Base-by-base conservation (phyloP, 768 basidiomycete species). In the Amanita rubescens region DNA sequence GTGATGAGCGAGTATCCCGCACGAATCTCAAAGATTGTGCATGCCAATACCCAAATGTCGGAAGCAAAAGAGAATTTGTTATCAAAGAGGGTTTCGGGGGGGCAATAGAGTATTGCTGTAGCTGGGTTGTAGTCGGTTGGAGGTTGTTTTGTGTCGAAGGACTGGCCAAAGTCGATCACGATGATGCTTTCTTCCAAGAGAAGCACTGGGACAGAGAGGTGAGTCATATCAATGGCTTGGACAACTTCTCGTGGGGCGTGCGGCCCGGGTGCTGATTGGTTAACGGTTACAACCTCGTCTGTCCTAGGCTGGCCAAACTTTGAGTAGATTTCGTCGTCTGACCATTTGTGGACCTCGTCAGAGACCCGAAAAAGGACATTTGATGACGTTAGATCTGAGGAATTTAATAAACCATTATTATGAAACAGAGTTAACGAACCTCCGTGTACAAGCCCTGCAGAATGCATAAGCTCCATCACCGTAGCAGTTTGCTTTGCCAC, bases 371-470 rank as follows among this genome's bases (percentile, higher is more conserved):
- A 46, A 46, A 46, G 44, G 44, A 46, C 25, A 25, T 46, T 46
- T 24, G n/a, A 17, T n/a, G 20, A 12, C n/a, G 44, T 46, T 27
- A 46, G 25, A 46, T 46, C 44, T 30, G 44, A 46, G 44, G 25
- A 46, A 30, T 30, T 30, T 30, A 30, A 30, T 8, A 30, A 30
- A 30, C 5, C 27, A 30, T 30, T 30, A 8, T 25, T 24, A 10
- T 30, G 44, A 25, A 30, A 11, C 14, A 12, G 25, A 30, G 24
- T 24, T 8, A 35, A 27, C 48, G 22, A 32, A 35, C 46, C 42
- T 43, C 44, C 52, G 33, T 54, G 52, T 19, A 45, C 43, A 45
- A 54, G 17, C 15, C 52, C 52, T 35, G 27, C 33, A 2, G 34
- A 44, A 45, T 47, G 52, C 41, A 54, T 41, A 30, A 43, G 44